Base-by-base conservation (phyloP, 495 filamentous ascomycete genomes). In the Xanthoparmelia taractica region DNA sequence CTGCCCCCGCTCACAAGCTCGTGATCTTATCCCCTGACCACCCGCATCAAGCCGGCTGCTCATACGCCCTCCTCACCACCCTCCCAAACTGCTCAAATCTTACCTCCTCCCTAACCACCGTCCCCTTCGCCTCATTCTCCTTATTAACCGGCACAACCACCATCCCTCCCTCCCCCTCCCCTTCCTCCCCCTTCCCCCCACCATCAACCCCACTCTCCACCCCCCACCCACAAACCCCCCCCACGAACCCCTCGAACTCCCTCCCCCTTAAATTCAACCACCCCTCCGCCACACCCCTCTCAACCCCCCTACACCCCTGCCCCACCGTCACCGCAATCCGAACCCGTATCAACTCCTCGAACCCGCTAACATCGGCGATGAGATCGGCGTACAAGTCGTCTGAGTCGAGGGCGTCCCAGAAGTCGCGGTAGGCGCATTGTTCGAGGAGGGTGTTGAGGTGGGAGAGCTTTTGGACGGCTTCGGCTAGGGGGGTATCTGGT, bases 61-160 rank as follows among this genome's bases (percentile, higher is more conserved):
- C 94, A 78, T 92, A 97, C 25, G 89, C 87, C 66, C 94, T 79
- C 69, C 87, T 83, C 70, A 97, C 85, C 64, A 97, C 85, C 60
- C 87, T 79, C 41, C 82, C 75, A 72, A 92, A 92, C 77, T 92
- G 91, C 60, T 96, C 93, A 64, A 99, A 91, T 79, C 90, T 89
- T 56, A 99, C 95, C 66, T 91, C 91, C 81, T 99, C 95, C 75
- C 93, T 85, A 72, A 96, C 92, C 69, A 97, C 89, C 48, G 91
- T 90, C 70, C 92, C 93, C 82, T 94, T 92, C 36, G 91, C 95
- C 84, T 97, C 92, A 75, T 99, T 99, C 81, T 99, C 95, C 75
- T 94, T 88, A 75, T 97, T 99, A 72, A 87, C 79, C 56, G 95
- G 94, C 40, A 93, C 82, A 74, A 84, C 85, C 58, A 93, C 84